Conservation (phyloP, 106 monocot genomes). For the Acorus gramineus region DNA sequence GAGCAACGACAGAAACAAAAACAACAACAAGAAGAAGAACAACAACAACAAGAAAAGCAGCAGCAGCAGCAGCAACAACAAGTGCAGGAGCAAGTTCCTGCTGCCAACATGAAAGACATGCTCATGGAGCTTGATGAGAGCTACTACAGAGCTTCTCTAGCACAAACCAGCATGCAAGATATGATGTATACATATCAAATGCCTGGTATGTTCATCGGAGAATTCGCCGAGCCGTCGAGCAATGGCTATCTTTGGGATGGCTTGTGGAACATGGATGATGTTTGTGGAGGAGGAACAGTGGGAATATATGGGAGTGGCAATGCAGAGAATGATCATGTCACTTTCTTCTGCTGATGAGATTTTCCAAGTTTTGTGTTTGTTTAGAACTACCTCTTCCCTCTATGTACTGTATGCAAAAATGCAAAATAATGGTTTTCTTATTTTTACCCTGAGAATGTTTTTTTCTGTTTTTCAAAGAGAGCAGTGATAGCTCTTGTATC, state of each 20-base stretch:
- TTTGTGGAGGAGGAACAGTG: neutral
- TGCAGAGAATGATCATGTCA: no score
- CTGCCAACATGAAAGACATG: neutral
- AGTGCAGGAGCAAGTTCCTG: neutral
- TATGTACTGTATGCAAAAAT: no score
- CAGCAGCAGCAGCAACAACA: neutral
- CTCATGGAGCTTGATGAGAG: neutral
- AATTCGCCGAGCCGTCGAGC: constrained; percentile 5
- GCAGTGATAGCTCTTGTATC: no score
- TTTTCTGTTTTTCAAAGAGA: no score
- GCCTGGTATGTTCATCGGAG: neutral
- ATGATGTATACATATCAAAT: constrained; percentile 13
- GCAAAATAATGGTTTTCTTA: no score
- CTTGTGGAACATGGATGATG: constrained; percentile 45
- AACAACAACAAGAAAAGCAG: constrained; percentile 7
- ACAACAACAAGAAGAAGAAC: neutral
- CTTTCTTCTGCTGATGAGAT: no score
- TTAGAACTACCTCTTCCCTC: no score
- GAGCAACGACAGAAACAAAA: neutral
- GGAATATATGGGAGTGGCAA: no score
- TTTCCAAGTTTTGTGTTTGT: no score
- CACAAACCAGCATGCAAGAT: constrained; percentile 15
- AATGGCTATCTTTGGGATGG: constrained; percentile 32
- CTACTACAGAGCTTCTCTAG: neutral
- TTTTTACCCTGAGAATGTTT: no score